Evolutionary conservation across 2,329 filamentous ascomycete species (phyloP).

Genomic region (Ophiostoma perfectum): DNA sequence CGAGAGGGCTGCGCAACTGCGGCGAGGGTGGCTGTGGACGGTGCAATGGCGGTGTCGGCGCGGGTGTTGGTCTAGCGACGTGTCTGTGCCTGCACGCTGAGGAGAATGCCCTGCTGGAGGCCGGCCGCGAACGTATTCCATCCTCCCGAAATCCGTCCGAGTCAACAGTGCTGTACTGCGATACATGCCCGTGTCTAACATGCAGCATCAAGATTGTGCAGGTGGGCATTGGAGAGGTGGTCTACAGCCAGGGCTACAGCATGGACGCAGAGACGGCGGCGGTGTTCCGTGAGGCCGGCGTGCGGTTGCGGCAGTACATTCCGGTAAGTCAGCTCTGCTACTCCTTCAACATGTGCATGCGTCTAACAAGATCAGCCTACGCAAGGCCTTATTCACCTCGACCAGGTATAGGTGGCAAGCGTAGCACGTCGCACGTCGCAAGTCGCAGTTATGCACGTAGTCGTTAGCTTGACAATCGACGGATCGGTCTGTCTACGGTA

Average conservation of each 20-base stretch:
- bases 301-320: conserved; percentile 79
- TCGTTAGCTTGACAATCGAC: too few species aligned
- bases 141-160: conserved; percentile 44
- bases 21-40: conserved; percentile 83
- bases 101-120: conserved; percentile 93
- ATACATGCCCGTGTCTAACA: conserved; percentile 93
- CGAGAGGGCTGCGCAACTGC: conserved; percentile 81
- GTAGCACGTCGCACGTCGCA: too few species aligned
- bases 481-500: too few species aligned
- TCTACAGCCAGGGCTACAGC: conserved; percentile 89
- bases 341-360: conserved; percentile 6
- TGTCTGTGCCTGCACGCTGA: conserved; percentile 97
- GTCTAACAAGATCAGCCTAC: conserved; percentile 46
- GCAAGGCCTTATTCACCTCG: conserved; percentile 48
- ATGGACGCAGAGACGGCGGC: conserved; percentile 83
- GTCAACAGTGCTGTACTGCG: conserved; percentile 81
- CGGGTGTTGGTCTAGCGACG: conserved; percentile 70
- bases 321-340: conserved; percentile 53
- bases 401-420: neutral
- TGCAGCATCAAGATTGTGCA: conserved; percentile 99
- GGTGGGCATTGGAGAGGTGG: conserved; percentile 90
- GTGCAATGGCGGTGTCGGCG: conserved; percentile 70
- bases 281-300: conserved; percentile 77
- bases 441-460: too few species aligned
- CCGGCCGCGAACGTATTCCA: conserved; percentile 76